Percentiles rank a stretch among this genome's conserved stretches.
phyloP scores from a whole-genome alignment of 257 asterid genomes.

The Penstemon davidsonii region DNA sequence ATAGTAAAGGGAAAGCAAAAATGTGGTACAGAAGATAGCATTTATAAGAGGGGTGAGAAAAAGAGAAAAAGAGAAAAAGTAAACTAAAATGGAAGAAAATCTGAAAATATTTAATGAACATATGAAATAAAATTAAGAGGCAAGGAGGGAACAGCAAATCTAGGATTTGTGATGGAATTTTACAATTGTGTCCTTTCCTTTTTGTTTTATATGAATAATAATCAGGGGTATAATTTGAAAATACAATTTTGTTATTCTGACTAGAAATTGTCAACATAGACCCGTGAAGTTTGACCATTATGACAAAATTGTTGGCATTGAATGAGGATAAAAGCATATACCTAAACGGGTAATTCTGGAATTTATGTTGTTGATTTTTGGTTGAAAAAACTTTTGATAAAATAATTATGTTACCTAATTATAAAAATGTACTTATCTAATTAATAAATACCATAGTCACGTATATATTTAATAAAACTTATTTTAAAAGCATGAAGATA shows the following conservation, averaged over 20 bases:
- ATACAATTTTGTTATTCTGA: not conserved
- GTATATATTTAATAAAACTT: too few species aligned
- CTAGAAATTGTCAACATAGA: slow-evolving; percentile 4
- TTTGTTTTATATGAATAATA: too few species aligned
- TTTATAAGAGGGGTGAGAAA: slow-evolving; percentile 38
- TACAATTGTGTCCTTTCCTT: slow-evolving; percentile 19
- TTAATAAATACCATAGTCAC: too few species aligned
- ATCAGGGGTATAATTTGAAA: not conserved
- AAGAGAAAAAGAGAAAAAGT: slow-evolving; percentile 15
- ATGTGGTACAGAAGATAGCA: slow-evolving; percentile 32
- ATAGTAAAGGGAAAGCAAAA: slow-evolving; percentile 49
- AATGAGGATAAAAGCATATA: slow-evolving; percentile 16
- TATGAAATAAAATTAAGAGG: slow-evolving; percentile 16
- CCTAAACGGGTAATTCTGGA: not conserved
- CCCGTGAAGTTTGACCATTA: slow-evolving; percentile 34
- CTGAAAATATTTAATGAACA: slow-evolving; percentile 4
- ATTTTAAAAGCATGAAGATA: too few species aligned
- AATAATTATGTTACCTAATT: not conserved
- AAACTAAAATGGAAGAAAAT: slow-evolving; percentile 22
- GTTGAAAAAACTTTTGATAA: slow-evolving; percentile 6
- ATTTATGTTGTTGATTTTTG: slow-evolving; percentile 9
- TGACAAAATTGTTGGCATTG: slow-evolving; percentile 29
- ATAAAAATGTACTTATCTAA: too few species aligned
- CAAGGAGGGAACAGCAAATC: slow-evolving; percentile 36
- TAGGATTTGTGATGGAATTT: slow-evolving; percentile 22